A percentile compares a stretch with the other conserved stretches of the same genome.
Conservation (phyloP, 495 filamentous ascomycete genomes). For the Hypoxylon crocopeplum region DNA sequence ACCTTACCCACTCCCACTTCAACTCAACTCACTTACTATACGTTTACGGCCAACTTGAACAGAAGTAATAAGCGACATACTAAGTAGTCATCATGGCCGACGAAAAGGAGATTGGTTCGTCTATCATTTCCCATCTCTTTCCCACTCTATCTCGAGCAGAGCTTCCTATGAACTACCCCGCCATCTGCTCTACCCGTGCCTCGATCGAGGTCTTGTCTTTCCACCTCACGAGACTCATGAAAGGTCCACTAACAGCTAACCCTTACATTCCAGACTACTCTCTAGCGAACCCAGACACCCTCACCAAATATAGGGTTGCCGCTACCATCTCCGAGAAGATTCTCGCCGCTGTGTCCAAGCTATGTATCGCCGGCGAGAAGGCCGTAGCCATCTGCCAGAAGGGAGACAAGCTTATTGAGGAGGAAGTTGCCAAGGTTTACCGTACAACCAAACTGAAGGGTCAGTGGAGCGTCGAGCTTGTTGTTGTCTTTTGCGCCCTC, state of each 20-base stretch:
- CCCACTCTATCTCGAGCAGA: conserved; percentile 1
- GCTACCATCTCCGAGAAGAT: conserved; percentile 94
- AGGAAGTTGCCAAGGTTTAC: conserved; percentile 94
- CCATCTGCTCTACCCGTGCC: conserved; percentile 14
- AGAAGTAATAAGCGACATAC: background rate
- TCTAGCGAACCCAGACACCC: conserved; percentile 92
- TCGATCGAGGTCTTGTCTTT: conserved; percentile 5
- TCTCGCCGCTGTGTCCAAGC: conserved; percentile 81
- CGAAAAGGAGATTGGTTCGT: conserved; percentile 38
- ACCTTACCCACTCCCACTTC: conserved; percentile 7
- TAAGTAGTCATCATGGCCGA: conserved; percentile 28
- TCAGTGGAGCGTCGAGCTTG: conserved; percentile 42
- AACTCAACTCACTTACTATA: conserved; percentile 1
- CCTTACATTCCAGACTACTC: conserved; percentile 73
- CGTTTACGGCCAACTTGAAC: too few relatives aligned
- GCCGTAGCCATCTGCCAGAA: conserved; percentile 92
- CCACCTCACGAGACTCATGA: conserved; percentile 24
- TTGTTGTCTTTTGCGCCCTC: background rate
- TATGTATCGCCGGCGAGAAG: conserved; percentile 85
- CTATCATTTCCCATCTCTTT: conserved; percentile 7
- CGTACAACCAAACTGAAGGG: conserved; percentile 99
- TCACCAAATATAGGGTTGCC: conserved; percentile 98
- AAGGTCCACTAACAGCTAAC: conserved; percentile 20
- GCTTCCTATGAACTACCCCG: conserved; percentile 32
- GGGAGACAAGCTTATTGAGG: conserved; percentile 92